Conservation (phyloP, 164 flowering plant species). For the Stephania japonica region DNA sequence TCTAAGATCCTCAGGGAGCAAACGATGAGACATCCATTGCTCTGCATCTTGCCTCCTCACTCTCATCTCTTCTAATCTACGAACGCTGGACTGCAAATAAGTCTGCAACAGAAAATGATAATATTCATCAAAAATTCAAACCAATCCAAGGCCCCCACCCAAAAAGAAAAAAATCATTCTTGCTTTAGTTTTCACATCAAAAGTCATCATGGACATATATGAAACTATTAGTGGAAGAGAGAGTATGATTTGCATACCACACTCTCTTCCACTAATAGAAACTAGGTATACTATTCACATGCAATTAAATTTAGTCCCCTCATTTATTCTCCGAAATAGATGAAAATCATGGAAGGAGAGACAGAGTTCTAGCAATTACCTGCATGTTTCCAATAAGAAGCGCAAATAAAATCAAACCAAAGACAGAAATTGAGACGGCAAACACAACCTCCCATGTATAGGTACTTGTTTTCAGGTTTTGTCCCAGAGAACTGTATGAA, state of each 20-base stretch:
- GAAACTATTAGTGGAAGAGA: background rate
- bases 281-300: too few species aligned
- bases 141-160: background rate
- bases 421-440: conserved; percentile 70
- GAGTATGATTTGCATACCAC: too few species aligned
- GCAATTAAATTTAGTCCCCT: background rate
- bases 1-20: conserved; percentile 47
- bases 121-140: background rate
- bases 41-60: conserved; percentile 52
- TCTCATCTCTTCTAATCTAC: conserved; percentile 60
- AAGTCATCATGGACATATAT: background rate
- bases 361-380: conserved; percentile 34
- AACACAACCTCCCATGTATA: conserved; percentile 65
- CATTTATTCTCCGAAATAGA: background rate
- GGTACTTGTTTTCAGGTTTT: conserved; percentile 53
- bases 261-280: too few species aligned
- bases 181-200: background rate
- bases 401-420: conserved; percentile 77
- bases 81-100: conserved; percentile 47
- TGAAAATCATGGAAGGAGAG: background rate
- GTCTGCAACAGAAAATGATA: conserved; percentile 30
- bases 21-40: conserved; percentile 65
- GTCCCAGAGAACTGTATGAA: conserved; percentile 56
- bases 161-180: background rate
- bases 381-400: conserved; percentile 97